These are phyloP conservation scores for Ampelocalamus luodianensis DNA, from an alignment of 176 grass and related monocot species.

Conservation along the genomic window DNA sequence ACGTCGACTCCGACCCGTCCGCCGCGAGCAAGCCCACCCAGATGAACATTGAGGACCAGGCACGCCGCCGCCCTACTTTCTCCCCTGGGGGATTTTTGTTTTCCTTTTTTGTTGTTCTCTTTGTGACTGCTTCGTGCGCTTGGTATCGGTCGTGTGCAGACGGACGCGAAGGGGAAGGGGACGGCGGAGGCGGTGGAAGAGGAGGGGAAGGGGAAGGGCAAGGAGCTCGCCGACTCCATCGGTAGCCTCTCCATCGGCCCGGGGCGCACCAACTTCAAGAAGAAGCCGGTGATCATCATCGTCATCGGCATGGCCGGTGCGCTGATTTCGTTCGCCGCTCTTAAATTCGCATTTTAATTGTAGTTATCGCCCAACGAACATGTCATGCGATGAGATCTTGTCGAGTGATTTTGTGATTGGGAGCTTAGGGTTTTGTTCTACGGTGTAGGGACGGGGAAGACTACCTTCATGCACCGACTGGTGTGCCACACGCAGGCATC, in stretches of 20 bases:
- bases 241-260: constrained; percentile 61
- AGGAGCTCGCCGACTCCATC: constrained; percentile 82
- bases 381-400: neutral
- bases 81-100: neutral
- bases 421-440: constrained; percentile 6
- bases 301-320: constrained; percentile 91
- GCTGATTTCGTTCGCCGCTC: neutral
- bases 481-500: constrained; percentile 67
- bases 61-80: neutral
- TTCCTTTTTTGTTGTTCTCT: neutral
- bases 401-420: neutral
- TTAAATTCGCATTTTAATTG: neutral
- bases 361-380: neutral
- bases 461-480: constrained; percentile 85
- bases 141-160: constrained; percentile 25
- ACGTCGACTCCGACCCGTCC: constrained; percentile 34
- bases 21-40: constrained; percentile 40
- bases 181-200: constrained; percentile 44
- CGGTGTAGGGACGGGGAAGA: constrained; percentile 81
- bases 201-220: constrained; percentile 50
- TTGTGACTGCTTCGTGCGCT: neutral
- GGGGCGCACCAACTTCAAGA: constrained; percentile 66
- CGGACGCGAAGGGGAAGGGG: constrained; percentile 44
- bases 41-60: constrained; percentile 61
- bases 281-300: constrained; percentile 88